A percentile compares a stretch with the other conserved stretches of the same genome.
Evolutionary conservation across 495 filamentous ascomycete genomes (phyloP).

Genomic region (Xylona heveae): DNA sequence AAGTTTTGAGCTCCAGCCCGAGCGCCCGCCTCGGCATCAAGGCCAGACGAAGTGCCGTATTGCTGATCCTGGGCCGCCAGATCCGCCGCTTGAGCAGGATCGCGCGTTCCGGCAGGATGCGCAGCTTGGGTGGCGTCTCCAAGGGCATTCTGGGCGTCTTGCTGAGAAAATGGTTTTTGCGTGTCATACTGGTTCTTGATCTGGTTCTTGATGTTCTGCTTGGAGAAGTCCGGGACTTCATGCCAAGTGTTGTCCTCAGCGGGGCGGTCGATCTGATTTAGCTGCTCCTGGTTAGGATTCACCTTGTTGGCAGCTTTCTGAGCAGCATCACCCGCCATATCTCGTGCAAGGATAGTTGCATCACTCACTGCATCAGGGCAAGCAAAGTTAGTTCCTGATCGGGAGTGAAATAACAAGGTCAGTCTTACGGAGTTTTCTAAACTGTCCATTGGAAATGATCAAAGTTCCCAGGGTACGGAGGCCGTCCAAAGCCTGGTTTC

Average conservation of each 20-base stretch:
- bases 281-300: conserved; percentile 56
- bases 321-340: conserved; percentile 81
- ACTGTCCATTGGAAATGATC: conserved; percentile 88
- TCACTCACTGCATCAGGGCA: conserved; percentile 45
- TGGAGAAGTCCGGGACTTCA: conserved; percentile 60
- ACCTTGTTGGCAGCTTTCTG: conserved; percentile 57
- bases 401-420: neutral
- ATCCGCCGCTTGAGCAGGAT: conserved; percentile 25
- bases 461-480: conserved; percentile 73
- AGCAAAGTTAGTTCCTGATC: conserved; percentile 10
- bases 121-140: conserved; percentile 33
- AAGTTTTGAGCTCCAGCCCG: conserved; percentile 26
- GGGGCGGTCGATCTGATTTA: conserved; percentile 56
- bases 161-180: conserved; percentile 32
- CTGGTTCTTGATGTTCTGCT: conserved; percentile 45
- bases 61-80: conserved; percentile 23
- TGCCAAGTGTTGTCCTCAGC: conserved; percentile 90
- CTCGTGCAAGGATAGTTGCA: conserved; percentile 59
- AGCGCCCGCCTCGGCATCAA: conserved; percentile 32
- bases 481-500: conserved; percentile 62
- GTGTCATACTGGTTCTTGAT: conserved; percentile 36
- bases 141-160: conserved; percentile 29
- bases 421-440: conserved; percentile 71
- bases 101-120: conserved; percentile 24
- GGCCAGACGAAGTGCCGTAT: conserved; percentile 21